Evolutionary conservation across 306 rosid genomes (phyloP).

Genomic region (Adenanthera pavonina): DNA sequence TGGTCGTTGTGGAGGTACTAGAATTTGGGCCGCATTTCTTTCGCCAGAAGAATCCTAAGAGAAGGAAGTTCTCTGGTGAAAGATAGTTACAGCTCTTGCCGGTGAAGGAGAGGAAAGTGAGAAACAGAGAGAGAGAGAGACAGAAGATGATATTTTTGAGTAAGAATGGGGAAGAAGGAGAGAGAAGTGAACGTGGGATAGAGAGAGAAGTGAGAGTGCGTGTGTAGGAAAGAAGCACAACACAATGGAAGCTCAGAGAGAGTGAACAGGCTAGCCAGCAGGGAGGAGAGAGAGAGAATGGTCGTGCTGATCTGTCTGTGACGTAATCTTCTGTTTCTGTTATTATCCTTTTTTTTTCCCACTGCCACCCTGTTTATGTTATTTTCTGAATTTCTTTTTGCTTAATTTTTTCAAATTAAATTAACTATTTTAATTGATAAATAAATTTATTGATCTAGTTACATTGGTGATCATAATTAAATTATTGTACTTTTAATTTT

Average conservation of each 20-base stretch:
- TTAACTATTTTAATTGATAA: not conserved
- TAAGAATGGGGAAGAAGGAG: not conserved
- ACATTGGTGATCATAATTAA: not conserved
- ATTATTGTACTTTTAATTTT: not conserved
- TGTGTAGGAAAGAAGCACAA: not conserved
- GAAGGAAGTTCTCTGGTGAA: conserved; percentile 16
- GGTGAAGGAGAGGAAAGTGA: not conserved
- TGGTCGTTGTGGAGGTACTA: not conserved
- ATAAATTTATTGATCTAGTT: not conserved
- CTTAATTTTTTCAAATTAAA: not conserved
- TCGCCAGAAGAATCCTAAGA: conserved; percentile 18
- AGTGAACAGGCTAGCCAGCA: conserved; percentile 1
- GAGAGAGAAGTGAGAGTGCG: not conserved
- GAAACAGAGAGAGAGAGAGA: not conserved
- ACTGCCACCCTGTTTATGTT: not conserved
- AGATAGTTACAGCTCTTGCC: not conserved
- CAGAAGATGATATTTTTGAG: not conserved
- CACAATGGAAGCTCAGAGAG: not conserved
- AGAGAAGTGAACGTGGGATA: not conserved
- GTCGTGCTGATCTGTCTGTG: not conserved
- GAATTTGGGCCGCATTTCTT: conserved; percentile 34
- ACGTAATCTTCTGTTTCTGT: not conserved
- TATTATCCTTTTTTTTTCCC: too few species aligned
- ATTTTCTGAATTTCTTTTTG: not conserved
- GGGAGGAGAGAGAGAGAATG: not conserved